A percentile compares a stretch with the other conserved stretches of the same genome.
phyloP scores from a whole-genome alignment of 2,329 filamentous ascomycete genomes.

The Alternaria dauci region DNA sequence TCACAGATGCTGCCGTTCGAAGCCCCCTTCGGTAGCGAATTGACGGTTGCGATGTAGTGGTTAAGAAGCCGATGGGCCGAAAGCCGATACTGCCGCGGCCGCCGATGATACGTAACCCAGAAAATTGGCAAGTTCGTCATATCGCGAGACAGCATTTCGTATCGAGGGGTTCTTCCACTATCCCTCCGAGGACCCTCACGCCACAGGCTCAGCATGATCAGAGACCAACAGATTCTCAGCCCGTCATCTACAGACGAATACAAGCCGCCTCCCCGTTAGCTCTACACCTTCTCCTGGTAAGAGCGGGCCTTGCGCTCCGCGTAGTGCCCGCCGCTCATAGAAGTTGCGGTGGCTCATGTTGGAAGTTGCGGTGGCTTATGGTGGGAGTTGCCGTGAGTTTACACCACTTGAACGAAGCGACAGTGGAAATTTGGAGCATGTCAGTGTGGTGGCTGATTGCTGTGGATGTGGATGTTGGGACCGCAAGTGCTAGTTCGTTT shows the following conservation, averaged over 20 bases:
- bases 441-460: not conserved
- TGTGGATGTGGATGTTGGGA: not conserved
- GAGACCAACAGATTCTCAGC: not conserved
- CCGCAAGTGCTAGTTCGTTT: conserved; percentile 5
- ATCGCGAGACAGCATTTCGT: not conserved
- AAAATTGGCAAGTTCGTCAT: not conserved
- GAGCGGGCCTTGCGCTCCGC: not conserved
- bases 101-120: not conserved
- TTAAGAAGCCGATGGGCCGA: not conserved
- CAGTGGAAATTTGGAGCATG: not conserved
- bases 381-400: not conserved
- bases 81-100: not conserved
- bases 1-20: not conserved
- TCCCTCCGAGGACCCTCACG: not conserved
- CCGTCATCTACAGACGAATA: not conserved
- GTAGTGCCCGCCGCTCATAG: not conserved
- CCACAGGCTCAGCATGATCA: not conserved
- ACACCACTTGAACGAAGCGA: not conserved
- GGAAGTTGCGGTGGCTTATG: not conserved
- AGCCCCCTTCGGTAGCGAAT: not conserved
- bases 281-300: not conserved
- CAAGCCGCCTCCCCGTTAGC: not conserved
- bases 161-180: not conserved
- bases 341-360: not conserved
- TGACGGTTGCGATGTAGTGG: not conserved